Evolutionary conservation across 345 rosid species (phyloP).

Genomic region (Combretum micranthum): DNA sequence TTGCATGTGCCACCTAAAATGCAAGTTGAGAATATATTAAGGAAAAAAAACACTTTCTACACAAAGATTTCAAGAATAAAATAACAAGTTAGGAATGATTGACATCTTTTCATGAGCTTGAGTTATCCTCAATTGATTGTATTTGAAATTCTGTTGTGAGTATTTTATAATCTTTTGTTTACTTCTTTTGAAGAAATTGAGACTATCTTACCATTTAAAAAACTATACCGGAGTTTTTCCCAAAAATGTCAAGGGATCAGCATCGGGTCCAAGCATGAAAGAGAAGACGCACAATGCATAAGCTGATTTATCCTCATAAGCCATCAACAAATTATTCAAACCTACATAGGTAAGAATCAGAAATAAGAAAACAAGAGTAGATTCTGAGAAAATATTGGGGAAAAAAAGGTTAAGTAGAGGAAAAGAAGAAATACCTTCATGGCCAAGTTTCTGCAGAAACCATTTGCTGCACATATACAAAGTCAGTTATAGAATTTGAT

Average conservation of each 20-base stretch:
- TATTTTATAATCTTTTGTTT: no score
- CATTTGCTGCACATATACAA: constrained; percentile 60
- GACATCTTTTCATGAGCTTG: no score
- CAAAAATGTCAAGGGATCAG: constrained; percentile 61
- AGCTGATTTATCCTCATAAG: constrained; percentile 92
- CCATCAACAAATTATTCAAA: constrained; percentile 72
- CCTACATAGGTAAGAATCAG: constrained; percentile 34
- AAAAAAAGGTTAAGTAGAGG: constrained; percentile 3
- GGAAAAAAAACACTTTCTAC: no score
- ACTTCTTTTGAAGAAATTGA: no score
- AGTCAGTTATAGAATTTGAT: background rate
- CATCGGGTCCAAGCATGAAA: constrained; percentile 66
- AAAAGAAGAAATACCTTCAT: constrained; percentile 57
- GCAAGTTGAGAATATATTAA: no score
- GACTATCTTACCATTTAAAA: background rate
- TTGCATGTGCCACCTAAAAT: no score
- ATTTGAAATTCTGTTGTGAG: no score
- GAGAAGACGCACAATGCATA: constrained; percentile 86
- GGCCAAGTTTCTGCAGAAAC: constrained; percentile 88
- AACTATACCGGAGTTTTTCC: constrained; percentile 73
- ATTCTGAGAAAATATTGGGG: constrained; percentile 6
- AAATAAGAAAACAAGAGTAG: background rate
- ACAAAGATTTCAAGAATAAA: no score
- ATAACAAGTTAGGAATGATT: no score
- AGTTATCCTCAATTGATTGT: no score